A percentile compares a stretch with the other conserved stretches of the same genome.
phyloP scores from a whole-genome alignment of 306 rosid genomes.

The Malus domestica region ASM211411v1 NC_041789.1:22998501-22999000 shows the following conservation, averaged over 20 bases:
- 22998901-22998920: slow-evolving; percentile 96
- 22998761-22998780: not conserved
- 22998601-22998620: not conserved
- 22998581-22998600: not conserved
- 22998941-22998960: slow-evolving; percentile 84
- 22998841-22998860: slow-evolving; percentile 42
- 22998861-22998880: slow-evolving; percentile 84
- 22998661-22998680: not conserved
- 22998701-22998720: not conserved
- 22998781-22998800: slow-evolving; percentile 4
- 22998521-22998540: not conserved
- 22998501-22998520: not conserved
- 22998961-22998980: slow-evolving; percentile 97
- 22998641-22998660: too few relatives aligned
- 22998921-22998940: slow-evolving; percentile 91
- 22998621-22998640: not conserved
- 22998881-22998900: slow-evolving; percentile 82
- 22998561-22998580: not conserved
- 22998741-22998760: not conserved
- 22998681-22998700: not conserved
- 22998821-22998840: slow-evolving; percentile 3
- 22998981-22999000: slow-evolving; percentile 93
- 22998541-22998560: not conserved
- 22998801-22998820: not conserved
- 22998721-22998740: not conserved